A percentile compares a stretch with the other conserved stretches of the same genome.
Conservation (phyloP, 1,139 yeast genomes). For the Arxiozyma telluris region DNA sequence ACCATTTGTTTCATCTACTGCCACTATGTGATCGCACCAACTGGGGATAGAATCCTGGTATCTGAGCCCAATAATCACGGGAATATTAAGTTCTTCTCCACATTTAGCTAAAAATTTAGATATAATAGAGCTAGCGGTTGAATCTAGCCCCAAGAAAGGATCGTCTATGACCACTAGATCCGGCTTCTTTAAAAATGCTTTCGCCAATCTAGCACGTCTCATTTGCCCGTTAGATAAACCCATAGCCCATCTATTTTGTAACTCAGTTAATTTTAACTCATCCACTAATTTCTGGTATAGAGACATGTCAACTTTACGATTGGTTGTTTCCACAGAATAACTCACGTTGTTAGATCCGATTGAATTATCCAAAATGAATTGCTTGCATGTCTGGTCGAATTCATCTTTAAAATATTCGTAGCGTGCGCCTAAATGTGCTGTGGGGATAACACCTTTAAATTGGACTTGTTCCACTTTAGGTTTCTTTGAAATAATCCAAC, state of each 20-base stretch:
- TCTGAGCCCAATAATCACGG: conserved; percentile 60
- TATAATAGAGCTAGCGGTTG: conserved; percentile 54
- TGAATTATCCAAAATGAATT: conserved; percentile 41
- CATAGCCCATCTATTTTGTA: conserved; percentile 69
- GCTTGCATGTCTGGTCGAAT: conserved; percentile 65
- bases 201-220: conserved; percentile 80
- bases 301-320: conserved; percentile 27
- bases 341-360: conserved; percentile 24
- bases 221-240: conserved; percentile 90
- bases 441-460: conserved; percentile 57
- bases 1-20: conserved; percentile 46
- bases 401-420: conserved; percentile 81
- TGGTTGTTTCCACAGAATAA: conserved; percentile 23
- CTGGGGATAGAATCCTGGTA: conserved; percentile 65
- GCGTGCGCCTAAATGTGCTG: conserved; percentile 78
- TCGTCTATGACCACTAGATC: conserved; percentile 69
- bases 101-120: conserved; percentile 38
- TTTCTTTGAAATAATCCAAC: conserved; percentile 10
- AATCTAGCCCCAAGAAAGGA: conserved; percentile 87
- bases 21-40: conserved; percentile 70
- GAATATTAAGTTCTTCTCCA: conserved; percentile 23
- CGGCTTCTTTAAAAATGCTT: conserved; percentile 58
- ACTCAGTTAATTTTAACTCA: conserved; percentile 46
- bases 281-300: conserved; percentile 39
- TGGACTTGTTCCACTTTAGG: conserved; percentile 37